Evolutionary conservation across 2,329 filamentous ascomycete species (phyloP), one percentile per base, ranked within the genome.

Genomic region (Lecanicillium sp.): DNA sequence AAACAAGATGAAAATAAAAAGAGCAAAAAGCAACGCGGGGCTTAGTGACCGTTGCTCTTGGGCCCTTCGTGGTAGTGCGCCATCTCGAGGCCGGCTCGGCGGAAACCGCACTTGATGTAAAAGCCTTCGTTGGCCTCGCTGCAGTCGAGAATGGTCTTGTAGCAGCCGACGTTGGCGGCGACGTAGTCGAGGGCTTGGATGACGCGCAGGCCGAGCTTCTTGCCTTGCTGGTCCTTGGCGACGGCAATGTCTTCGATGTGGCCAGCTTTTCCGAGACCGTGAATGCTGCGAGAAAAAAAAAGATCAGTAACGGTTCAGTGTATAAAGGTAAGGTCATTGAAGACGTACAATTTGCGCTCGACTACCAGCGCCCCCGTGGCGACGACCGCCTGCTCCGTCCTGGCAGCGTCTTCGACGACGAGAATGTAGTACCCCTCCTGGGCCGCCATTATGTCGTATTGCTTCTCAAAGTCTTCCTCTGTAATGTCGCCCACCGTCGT

Each of bases 221-320:
- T 96, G 51, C 92, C 92, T 65, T 97, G 92, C 66, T 97, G 88
- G 53, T 94, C 86, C 65, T 89, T 88, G 48, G 86, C 81, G 28
- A 98, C 89, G 14, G 90, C 89, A 59, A 98, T 96, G 59, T 98
- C 92, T 63, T 97, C 92, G 62, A 97, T 96, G 64, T 97, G 92
- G 11, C 90, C 92, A 18, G 96, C 90, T 17, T 82, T 68, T 36
- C 86, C 86, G 32, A 92, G 74, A 50, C 77, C 78, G 60, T 90
- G 86, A 51, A 92, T 89, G 60, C 81, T 84, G 50, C 49, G 28
- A 20, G 18, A 22, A 22, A 29, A 34, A 30, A 33, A 29, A 37
- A 22, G 29, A 45, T 52, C 36, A 53, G 55, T 41, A n/a, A n/a
- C n/a, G n/a, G n/a, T n/a, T n/a, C n/a, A 47, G 36, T n/a, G 27